Evolutionary conservation across 2,329 filamentous ascomycete genomes (phyloP).

Genomic region (Ophiostoma quercus): DNA sequence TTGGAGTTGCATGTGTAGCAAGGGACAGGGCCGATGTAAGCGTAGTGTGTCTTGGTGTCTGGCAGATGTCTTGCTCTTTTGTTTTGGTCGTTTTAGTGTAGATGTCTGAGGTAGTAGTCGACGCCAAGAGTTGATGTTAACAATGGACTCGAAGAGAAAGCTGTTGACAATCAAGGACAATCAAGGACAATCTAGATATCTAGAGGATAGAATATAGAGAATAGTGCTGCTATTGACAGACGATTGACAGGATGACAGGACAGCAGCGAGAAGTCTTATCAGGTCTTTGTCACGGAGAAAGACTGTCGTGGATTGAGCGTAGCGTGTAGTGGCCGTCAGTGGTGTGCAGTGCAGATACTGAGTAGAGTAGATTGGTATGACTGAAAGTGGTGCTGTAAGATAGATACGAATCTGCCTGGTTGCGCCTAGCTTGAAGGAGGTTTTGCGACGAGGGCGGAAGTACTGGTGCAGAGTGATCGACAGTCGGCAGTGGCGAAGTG

Average conservation of each 20-base stretch:
- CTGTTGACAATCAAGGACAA: no score
- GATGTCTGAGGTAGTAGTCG: background rate
- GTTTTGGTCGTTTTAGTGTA: background rate
- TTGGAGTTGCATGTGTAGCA: background rate
- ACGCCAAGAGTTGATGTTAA: background rate
- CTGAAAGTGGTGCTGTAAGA: background rate
- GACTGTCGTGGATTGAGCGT: background rate
- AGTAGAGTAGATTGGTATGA: no score
- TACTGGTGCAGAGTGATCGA: conserved; percentile 6
- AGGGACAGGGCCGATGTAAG: background rate
- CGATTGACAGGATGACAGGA: background rate
- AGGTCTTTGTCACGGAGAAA: conserved; percentile 9
- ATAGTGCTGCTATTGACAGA: no score
- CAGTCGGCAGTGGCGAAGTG: conserved; percentile 7
- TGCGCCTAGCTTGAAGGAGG: background rate
- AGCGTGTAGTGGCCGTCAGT: background rate
- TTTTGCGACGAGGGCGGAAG: background rate
- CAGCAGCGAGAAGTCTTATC: background rate
- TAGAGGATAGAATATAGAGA: no score
- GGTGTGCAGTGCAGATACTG: background rate
- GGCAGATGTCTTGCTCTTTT: background rate
- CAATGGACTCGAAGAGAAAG: background rate
- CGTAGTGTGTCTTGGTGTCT: background rate
- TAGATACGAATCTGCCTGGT: background rate
- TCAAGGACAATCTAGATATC: no score